Conservation (phyloP, 202 grass and related monocot genomes). For the Schoenoplectus tabernaemontani region DNA sequence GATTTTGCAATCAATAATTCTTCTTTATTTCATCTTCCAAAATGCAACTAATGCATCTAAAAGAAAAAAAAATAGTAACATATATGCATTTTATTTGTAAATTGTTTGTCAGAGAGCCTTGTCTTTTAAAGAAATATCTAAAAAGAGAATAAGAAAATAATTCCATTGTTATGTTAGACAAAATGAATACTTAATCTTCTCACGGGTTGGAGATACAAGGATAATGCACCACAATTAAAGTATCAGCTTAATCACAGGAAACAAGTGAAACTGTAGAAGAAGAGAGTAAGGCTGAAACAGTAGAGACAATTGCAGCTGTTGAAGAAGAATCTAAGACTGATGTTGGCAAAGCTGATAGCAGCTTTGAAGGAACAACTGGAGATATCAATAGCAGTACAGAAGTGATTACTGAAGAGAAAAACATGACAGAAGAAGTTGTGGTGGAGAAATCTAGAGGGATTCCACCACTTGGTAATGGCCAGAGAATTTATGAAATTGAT, state of each 20-base stretch:
- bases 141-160: not conserved
- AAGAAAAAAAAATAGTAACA: not conserved
- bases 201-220: not conserved
- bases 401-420: conserved; percentile 15
- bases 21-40: not conserved
- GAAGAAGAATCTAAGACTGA: conserved; percentile 28
- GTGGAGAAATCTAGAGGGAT: conserved; percentile 39
- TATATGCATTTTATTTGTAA: not conserved
- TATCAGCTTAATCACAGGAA: conserved; percentile 12
- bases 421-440: conserved; percentile 17
- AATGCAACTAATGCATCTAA: not conserved
- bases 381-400: conserved; percentile 1
- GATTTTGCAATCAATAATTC: not conserved
- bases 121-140: not conserved
- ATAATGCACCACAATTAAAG: not conserved
- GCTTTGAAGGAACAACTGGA: conserved; percentile 9
- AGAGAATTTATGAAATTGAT: conserved; percentile 81
- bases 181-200: not conserved
- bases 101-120: not conserved
- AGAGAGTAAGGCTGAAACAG: not conserved
- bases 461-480: conserved; percentile 43
- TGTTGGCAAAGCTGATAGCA: not conserved
- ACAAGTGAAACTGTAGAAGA: conserved; percentile 16
- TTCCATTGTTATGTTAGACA: not conserved
- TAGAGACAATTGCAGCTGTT: not conserved